Evolutionary conservation across 352 stramenopile species (phyloP).

Genomic region (Globisporangium solare): DNA sequence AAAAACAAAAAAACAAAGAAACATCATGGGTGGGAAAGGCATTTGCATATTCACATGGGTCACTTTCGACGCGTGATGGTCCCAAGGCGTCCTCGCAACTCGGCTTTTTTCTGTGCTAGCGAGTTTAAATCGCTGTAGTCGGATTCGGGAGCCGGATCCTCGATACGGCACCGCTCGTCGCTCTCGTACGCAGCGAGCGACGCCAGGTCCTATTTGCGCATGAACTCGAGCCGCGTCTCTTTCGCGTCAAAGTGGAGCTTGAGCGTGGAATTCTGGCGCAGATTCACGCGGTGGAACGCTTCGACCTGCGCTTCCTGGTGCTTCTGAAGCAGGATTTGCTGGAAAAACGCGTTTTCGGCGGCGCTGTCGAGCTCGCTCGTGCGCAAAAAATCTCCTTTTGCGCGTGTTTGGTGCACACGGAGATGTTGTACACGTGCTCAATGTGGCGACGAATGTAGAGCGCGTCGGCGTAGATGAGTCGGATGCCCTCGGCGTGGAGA

Average conservation of each 20-base stretch:
- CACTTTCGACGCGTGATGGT: constrained; percentile 31
- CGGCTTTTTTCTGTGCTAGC: constrained; percentile 43
- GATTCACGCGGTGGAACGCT: constrained; percentile 44
- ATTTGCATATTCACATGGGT: background rate
- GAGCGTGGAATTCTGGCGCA: constrained; percentile 67
- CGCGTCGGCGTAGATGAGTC: constrained; percentile 70
- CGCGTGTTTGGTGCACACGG: constrained; percentile 52
- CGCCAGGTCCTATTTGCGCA: constrained; percentile 54
- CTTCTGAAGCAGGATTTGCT: constrained; percentile 57
- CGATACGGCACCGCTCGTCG: constrained; percentile 34
- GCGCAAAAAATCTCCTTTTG: constrained; percentile 42
- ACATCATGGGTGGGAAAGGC: background rate
- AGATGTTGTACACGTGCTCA: constrained; percentile 67
- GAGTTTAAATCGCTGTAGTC: constrained; percentile 42
- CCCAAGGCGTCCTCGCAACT: constrained; percentile 48
- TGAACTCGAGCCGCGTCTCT: constrained; percentile 62
- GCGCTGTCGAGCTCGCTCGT: constrained; percentile 13
- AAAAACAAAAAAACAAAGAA: background rate
- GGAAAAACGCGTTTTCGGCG: constrained; percentile 42
- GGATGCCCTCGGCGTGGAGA: constrained; percentile 55
- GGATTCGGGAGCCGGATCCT: constrained; percentile 44
- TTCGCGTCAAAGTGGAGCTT: constrained; percentile 73
- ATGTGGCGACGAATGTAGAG: constrained; percentile 71
- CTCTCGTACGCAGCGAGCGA: constrained; percentile 48
- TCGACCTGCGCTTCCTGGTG: constrained; percentile 63